Percentiles rank a stretch among this genome's conserved stretches.
Conservation (phyloP, 2,329 filamentous ascomycete species). For the Calonectria naviculata region DNA sequence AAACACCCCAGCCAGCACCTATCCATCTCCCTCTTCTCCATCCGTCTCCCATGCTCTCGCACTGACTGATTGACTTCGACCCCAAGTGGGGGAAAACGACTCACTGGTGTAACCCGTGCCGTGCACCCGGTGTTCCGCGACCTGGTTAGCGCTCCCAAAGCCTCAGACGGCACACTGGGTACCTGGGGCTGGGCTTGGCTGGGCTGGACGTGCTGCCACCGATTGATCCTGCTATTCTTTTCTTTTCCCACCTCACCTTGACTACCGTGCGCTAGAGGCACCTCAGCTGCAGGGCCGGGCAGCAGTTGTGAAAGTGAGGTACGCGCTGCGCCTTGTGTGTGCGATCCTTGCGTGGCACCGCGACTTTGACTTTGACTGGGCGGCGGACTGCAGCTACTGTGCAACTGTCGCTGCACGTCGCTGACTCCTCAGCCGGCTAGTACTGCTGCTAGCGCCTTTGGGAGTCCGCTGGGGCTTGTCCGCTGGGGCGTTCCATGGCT, state of each 20-base stretch:
- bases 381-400: neutral
- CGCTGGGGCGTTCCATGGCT: neutral
- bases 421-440: neutral
- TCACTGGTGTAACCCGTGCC: constrained; percentile 23
- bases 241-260: neutral
- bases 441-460: neutral
- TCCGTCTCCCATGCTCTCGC: neutral
- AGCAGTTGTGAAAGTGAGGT: neutral
- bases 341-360: neutral
- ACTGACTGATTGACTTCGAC: constrained; percentile 14
- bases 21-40: too few species aligned
- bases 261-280: neutral
- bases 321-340: neutral
- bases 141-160: constrained; percentile 8
- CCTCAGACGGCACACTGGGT: constrained; percentile 5
- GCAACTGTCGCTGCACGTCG: constrained; percentile 3
- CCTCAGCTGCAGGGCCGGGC: neutral
- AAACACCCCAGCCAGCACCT: too few species aligned
- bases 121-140: constrained; percentile 23
- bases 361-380: neutral
- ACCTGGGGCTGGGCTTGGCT: neutral
- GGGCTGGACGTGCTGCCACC: neutral
- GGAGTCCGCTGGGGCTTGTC: constrained; percentile 4
- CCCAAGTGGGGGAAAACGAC: constrained; percentile 16
- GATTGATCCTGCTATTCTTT: neutral